Conservation (phyloP, 768 basidiomycete species). For the Boletus coccyginus region DNA sequence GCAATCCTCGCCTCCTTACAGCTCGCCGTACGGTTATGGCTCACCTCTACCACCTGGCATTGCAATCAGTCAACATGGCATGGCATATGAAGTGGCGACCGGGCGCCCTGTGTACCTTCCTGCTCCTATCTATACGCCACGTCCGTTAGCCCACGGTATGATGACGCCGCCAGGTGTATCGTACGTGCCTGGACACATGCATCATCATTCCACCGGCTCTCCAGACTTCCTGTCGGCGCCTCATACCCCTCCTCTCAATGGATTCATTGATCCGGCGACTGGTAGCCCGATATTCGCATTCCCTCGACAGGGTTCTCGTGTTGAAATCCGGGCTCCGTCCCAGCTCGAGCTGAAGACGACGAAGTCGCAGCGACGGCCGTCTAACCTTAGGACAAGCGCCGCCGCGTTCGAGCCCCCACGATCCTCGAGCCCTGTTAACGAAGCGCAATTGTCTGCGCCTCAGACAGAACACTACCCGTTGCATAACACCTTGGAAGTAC, state of each 20-base stretch:
- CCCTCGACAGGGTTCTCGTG: conserved; percentile 65
- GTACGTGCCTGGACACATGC: conserved; percentile 62
- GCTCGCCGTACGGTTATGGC: conserved; percentile 65
- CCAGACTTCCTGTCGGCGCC: conserved; percentile 62
- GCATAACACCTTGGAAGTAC: conserved; percentile 10
- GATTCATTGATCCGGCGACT: conserved; percentile 63
- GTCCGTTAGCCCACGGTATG: conserved; percentile 59
- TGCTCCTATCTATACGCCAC: conserved; percentile 63
- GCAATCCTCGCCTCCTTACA: conserved; percentile 55
- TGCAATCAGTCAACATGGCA: conserved; percentile 68
- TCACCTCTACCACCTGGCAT: conserved; percentile 65
- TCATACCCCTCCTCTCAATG: conserved; percentile 59
- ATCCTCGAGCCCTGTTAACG: conserved; percentile 25
- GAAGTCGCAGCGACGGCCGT: conserved; percentile 32
- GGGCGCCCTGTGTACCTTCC: conserved; percentile 77
- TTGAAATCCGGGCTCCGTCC: conserved; percentile 69
- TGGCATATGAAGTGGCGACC: conserved; percentile 80
- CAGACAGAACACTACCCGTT: conserved; percentile 12
- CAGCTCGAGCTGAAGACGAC: conserved; percentile 24
- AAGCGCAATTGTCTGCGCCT: conserved; percentile 7
- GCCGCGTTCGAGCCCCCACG: conserved; percentile 48
- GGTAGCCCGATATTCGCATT: conserved; percentile 73
- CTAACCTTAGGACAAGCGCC: conserved; percentile 49
- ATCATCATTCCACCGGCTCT: conserved; percentile 55
- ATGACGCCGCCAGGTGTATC: conserved; percentile 46